Conservation (phyloP, 2,329 filamentous ascomycete species). For the Stagonosporopsis cucurbitacearum region DNA sequence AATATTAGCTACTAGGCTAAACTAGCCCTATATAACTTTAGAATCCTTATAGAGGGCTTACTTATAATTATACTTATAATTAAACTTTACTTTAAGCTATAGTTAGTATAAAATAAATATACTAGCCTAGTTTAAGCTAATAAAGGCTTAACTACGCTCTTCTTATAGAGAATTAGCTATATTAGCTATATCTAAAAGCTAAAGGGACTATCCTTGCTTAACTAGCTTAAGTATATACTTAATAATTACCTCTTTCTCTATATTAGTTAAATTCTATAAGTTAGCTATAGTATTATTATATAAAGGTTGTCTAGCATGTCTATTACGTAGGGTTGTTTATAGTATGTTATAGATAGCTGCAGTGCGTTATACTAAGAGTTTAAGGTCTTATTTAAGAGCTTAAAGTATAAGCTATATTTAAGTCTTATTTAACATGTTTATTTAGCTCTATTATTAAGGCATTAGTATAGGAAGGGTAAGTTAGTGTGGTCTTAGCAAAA, state of each 20-base stretch:
- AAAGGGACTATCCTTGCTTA: neutral
- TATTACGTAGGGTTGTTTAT: neutral
- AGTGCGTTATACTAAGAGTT: too few species aligned
- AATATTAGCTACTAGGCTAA: neutral
- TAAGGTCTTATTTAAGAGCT: too few species aligned
- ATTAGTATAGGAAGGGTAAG: too few species aligned
- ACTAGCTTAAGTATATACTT: neutral
- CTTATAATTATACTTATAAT: conserved; percentile 14
- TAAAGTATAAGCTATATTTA: too few species aligned
- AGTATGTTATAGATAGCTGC: neutral
- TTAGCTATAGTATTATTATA: too few species aligned
- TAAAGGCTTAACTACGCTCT: neutral
- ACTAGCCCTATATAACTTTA: conserved; percentile 15
- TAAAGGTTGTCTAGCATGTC: neutral
- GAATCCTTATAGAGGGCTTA: conserved; percentile 9
- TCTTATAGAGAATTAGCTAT: conserved; percentile 20
- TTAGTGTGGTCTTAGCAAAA: too few species aligned
- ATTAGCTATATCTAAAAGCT: too few species aligned
- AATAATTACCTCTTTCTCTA: neutral
- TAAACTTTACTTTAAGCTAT: conserved; percentile 23
- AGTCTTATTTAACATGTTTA: too few species aligned
- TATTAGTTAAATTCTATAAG: neutral
- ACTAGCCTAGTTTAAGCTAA: conserved; percentile 20
- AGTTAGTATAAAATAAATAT: conserved; percentile 16
- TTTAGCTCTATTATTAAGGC: too few species aligned